phyloP scores from a whole-genome alignment of 768 basidiomycete species.

The Suillus subalutaceus region DNA sequence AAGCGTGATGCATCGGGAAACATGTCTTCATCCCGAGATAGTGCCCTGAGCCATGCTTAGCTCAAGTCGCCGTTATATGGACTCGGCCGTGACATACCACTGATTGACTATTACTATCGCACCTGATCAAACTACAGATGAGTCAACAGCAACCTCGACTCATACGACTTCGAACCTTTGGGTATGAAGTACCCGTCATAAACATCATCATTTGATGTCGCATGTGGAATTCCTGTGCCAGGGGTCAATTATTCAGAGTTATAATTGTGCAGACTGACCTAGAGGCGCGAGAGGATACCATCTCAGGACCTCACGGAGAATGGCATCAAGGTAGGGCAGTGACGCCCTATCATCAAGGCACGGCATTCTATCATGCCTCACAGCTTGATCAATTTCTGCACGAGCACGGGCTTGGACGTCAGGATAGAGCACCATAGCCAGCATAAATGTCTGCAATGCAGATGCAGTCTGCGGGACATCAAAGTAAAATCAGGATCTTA shows the following conservation, averaged over 20 bases:
- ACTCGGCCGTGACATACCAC: neutral
- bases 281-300: constrained; percentile 29
- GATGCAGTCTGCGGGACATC: constrained; percentile 20
- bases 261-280: constrained; percentile 10
- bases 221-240: constrained; percentile 26
- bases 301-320: constrained; percentile 24
- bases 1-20: constrained; percentile 8
- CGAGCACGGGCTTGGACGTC: constrained; percentile 30
- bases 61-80: neutral
- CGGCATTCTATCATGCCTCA: constrained; percentile 17
- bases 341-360: constrained; percentile 18
- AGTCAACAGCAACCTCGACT: neutral
- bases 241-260: too few relatives aligned
- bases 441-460: constrained; percentile 25
- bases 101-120: neutral
- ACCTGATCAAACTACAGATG: neutral
- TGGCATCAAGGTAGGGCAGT: constrained; percentile 30
- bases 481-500: neutral
- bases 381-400: constrained; percentile 30
- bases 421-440: constrained; percentile 34
- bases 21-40: constrained; percentile 3
- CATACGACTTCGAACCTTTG: constrained; percentile 39
- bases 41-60: neutral
- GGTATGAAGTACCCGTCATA: constrained; percentile 52
- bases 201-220: constrained; percentile 36